Evolutionary conservation across 805 yeast species (phyloP).

Genomic region (Yarrowia alimentaria): DNA sequence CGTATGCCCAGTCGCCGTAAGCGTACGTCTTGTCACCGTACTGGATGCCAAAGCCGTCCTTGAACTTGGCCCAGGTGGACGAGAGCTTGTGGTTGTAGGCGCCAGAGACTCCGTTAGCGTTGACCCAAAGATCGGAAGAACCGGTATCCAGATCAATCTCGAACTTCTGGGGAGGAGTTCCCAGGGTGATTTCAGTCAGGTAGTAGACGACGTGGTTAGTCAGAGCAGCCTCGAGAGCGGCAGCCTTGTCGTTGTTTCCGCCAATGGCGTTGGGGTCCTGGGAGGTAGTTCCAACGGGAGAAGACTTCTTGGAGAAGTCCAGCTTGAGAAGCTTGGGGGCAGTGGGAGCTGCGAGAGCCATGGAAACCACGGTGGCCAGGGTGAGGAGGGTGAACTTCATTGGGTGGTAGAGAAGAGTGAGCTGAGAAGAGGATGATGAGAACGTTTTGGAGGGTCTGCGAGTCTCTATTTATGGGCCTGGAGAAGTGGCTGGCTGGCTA

Average conservation of each 20-base stretch:
- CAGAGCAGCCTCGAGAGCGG: background rate
- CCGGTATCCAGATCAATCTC: slow-evolving; percentile 64
- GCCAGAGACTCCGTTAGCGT: slow-evolving; percentile 23
- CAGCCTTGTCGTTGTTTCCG: background rate
- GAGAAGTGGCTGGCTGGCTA: no score
- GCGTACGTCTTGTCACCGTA: slow-evolving; percentile 43
- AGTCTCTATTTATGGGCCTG: background rate
- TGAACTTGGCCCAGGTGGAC: slow-evolving; percentile 32
- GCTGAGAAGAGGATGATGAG: no score
- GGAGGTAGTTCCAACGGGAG: background rate
- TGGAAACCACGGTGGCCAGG: background rate
- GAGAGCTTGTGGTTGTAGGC: slow-evolving; percentile 28
- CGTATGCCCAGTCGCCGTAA: slow-evolving; percentile 58
- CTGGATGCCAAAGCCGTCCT: slow-evolving; percentile 33
- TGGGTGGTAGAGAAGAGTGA: no score
- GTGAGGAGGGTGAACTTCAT: slow-evolving; percentile 9
- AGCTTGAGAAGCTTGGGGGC: slow-evolving; percentile 3
- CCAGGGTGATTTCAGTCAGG: slow-evolving; percentile 40
- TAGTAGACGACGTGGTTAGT: slow-evolving; percentile 5
- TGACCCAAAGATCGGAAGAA: slow-evolving; percentile 65
- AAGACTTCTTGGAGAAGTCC: slow-evolving; percentile 3
- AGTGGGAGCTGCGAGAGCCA: slow-evolving; percentile 10
- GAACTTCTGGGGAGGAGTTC: slow-evolving; percentile 56
- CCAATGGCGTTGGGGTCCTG: background rate
- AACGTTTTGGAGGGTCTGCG: no score